Evolutionary conservation across 2,329 filamentous ascomycete genomes (phyloP).

Genomic region (Penicillium sp.): DNA sequence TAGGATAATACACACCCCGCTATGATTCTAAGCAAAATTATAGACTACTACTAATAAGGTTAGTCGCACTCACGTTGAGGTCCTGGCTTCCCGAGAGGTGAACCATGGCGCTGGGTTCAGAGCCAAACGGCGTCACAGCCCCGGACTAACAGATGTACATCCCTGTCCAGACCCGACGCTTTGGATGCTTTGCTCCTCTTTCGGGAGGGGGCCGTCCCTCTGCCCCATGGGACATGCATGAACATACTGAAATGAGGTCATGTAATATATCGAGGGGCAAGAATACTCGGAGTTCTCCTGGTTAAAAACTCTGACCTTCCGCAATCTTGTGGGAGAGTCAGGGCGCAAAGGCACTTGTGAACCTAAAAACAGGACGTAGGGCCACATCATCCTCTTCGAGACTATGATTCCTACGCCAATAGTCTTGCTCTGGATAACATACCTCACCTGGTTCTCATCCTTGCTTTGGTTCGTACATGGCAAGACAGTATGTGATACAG

Average conservation of each 20-base stretch:
- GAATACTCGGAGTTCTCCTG: neutral
- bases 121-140: slow-evolving; percentile 16
- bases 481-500: neutral
- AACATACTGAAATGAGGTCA: slow-evolving; percentile 6
- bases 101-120: slow-evolving; percentile 39
- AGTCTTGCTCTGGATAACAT: neutral
- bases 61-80: slow-evolving; percentile 22
- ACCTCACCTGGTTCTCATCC: neutral
- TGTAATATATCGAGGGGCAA: neutral
- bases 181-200: slow-evolving; percentile 22
- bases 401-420: neutral
- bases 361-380: slow-evolving; percentile 7
- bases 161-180: slow-evolving; percentile 27
- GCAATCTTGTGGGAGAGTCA: slow-evolving; percentile 1
- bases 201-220: slow-evolving; percentile 12
- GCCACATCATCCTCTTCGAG: slow-evolving; percentile 6
- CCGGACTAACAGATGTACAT: neutral
- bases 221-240: slow-evolving; percentile 23
- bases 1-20: neutral
- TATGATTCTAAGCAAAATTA: neutral
- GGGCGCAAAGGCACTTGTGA: slow-evolving; percentile 4
- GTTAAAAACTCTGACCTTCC: neutral
- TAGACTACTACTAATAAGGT: slow-evolving; percentile 21
- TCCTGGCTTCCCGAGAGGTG: slow-evolving; percentile 27
- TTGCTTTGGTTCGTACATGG: neutral